A percentile compares a stretch with the other conserved stretches of the same genome.
These are phyloP conservation scores for Xerocomellus dryophilus DNA, from an alignment of 768 basidiomycete genomes.

Conservation along the genomic window DNA sequence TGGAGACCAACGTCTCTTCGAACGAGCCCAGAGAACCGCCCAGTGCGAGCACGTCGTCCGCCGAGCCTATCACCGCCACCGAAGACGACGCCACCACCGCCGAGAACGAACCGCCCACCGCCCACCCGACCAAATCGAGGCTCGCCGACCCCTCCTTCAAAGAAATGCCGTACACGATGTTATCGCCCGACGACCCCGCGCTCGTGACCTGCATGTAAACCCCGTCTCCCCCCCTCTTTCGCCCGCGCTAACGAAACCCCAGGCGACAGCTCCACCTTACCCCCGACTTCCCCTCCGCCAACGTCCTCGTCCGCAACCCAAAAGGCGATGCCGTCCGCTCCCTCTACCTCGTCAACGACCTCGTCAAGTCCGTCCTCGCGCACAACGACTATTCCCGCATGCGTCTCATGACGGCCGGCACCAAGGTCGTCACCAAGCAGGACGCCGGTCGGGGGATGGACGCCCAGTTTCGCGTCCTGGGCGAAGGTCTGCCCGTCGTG, in stretches of 20 bases:
- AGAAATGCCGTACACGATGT: slow-evolving; percentile 89
- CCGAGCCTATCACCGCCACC: neutral
- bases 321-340: slow-evolving; percentile 68
- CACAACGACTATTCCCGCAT: slow-evolving; percentile 83
- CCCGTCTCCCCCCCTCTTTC: neutral
- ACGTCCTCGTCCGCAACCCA: slow-evolving; percentile 86
- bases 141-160: slow-evolving; percentile 53
- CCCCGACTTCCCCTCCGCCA: slow-evolving; percentile 65
- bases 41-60: slow-evolving; percentile 5
- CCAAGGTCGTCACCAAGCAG: slow-evolving; percentile 89
- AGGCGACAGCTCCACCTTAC: slow-evolving; percentile 74
- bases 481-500: slow-evolving; percentile 81
- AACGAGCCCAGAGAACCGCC: slow-evolving; percentile 3
- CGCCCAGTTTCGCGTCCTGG: slow-evolving; percentile 69
- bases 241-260: slow-evolving; percentile 1
- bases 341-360: slow-evolving; percentile 83
- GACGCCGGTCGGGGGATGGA: slow-evolving; percentile 64
- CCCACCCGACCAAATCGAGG: slow-evolving; percentile 5
- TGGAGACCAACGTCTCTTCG: slow-evolving; percentile 28
- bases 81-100: neutral
- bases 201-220: slow-evolving; percentile 69
- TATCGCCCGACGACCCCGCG: slow-evolving; percentile 66
- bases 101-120: slow-evolving; percentile 1
- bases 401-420: slow-evolving; percentile 88
- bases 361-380: slow-evolving; percentile 75